A percentile compares a stretch with the other conserved stretches of the same genome.
Conservation (phyloP, 73 alveolate species). For the Loxodes magnus region DNA sequence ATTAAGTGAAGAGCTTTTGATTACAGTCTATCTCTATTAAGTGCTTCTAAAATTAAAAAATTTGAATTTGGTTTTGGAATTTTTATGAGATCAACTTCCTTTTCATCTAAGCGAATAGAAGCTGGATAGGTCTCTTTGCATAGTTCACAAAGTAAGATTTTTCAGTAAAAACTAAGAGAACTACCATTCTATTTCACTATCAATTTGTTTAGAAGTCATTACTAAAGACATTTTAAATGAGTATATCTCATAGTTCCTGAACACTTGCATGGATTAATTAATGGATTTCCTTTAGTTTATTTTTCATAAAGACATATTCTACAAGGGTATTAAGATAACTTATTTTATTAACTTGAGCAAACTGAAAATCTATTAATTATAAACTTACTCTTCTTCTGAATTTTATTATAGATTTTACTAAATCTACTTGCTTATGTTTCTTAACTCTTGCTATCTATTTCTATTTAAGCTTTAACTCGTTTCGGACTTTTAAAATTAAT, state of each 20-base stretch:
- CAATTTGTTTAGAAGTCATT: conserved; percentile 68
- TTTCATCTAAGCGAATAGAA: background rate
- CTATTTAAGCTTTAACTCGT: too few species aligned
- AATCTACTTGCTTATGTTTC: too few species aligned
- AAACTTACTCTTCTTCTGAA: too few species aligned
- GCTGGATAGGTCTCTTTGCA: conserved; percentile 72
- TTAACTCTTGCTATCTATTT: too few species aligned
- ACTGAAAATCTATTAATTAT: too few species aligned
- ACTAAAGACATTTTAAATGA: conserved; percentile 71
- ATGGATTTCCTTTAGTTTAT: conserved; percentile 52
- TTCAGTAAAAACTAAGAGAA: conserved; percentile 58
- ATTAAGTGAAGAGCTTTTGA: conserved; percentile 32
- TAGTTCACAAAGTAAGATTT: conserved; percentile 85
- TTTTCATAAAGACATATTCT: conserved; percentile 69
- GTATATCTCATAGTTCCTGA: conserved; percentile 70
- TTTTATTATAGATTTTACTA: too few species aligned
- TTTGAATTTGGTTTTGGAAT: background rate
- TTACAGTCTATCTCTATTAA: background rate
- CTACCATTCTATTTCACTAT: conserved; percentile 45
- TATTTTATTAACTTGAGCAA: too few species aligned
- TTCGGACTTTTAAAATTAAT: too few species aligned
- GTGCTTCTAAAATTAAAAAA: background rate
- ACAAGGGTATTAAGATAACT: too few species aligned
- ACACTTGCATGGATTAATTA: conserved; percentile 77
- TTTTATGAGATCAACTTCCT: background rate